A percentile compares a stretch with the other conserved stretches of the same genome.
phyloP scores from a whole-genome alignment of 2,329 filamentous ascomycete genomes.

The Colletotrichum spaethianum region DNA sequence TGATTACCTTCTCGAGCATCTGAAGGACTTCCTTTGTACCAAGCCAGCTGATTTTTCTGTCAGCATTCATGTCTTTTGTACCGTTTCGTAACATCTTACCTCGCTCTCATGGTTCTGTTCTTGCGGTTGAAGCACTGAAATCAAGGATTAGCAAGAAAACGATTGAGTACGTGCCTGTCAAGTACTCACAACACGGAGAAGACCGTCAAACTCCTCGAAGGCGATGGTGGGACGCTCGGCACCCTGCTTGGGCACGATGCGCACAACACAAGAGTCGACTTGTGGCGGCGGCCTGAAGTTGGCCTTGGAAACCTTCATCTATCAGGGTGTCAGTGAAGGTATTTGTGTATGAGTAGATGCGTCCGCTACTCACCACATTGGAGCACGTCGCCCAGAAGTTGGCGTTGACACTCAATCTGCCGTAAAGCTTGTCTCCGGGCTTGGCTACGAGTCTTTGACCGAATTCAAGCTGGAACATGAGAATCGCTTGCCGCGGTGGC shows the following conservation, averaged over 20 bases:
- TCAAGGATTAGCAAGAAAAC: background rate
- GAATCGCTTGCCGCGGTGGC: conserved; percentile 85
- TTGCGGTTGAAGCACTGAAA: conserved; percentile 72
- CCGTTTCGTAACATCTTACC: background rate
- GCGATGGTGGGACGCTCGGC: conserved; percentile 84
- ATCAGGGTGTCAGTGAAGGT: background rate
- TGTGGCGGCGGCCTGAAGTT: conserved; percentile 95
- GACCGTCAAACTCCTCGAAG: conserved; percentile 95
- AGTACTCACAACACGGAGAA: conserved; percentile 78
- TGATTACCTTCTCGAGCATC: conserved; percentile 74
- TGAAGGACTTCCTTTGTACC: conserved; percentile 85
- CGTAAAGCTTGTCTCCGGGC: conserved; percentile 61
- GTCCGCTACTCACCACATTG: conserved; percentile 32
- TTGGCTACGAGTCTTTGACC: conserved; percentile 90
- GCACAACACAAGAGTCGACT: conserved; percentile 92
- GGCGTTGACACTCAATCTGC: conserved; percentile 54
- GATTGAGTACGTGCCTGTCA: too few relatives aligned
- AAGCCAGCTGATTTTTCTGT: conserved; percentile 70
- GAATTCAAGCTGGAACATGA: conserved; percentile 98
- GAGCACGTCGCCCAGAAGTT: conserved; percentile 43
- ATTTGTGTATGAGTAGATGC: too few relatives aligned
- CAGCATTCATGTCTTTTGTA: background rate
- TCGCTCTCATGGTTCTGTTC: conserved; percentile 88
- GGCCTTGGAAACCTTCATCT: conserved; percentile 57
- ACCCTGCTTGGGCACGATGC: conserved; percentile 89